Evolutionary conservation across 2,329 filamentous ascomycete species (phyloP).

Genomic region (Fusarium redolens): DNA sequence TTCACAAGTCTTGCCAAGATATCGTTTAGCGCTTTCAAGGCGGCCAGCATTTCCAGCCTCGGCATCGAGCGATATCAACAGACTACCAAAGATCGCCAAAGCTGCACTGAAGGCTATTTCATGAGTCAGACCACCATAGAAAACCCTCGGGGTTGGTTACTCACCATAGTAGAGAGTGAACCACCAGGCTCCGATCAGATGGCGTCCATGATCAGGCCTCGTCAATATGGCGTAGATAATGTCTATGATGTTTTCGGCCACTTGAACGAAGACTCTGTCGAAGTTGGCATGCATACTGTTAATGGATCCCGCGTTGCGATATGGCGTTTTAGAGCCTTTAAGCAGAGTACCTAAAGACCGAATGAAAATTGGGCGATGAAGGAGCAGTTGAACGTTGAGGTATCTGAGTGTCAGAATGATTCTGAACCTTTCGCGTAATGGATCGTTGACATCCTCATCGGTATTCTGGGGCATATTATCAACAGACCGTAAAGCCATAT

Average conservation of each 20-base stretch:
- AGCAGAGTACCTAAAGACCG: background rate
- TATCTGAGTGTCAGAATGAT: background rate
- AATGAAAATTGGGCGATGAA: constrained; percentile 1
- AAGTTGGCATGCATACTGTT: constrained; percentile 25
- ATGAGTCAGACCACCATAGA: accelerated
- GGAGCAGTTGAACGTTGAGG: constrained; percentile 2
- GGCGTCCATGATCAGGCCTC: background rate
- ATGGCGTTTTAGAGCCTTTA: background rate
- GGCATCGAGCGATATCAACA: background rate
- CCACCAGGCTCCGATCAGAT: constrained; percentile 35
- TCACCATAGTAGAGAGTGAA: constrained; percentile 35
- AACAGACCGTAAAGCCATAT: background rate
- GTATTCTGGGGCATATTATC: background rate
- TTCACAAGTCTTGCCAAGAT: background rate
- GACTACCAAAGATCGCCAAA: constrained; percentile 14
- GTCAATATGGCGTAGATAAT: constrained; percentile 15
- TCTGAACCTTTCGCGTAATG: background rate
- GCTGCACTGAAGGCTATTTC: constrained; percentile 25
- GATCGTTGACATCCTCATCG: background rate
- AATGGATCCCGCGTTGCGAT: background rate
- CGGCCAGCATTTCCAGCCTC: background rate
- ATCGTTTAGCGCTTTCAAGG: background rate
- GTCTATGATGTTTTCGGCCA: constrained; percentile 17
- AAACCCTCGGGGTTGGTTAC: accelerated
- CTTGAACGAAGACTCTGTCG: background rate